phyloP scores from a whole-genome alignment of 1,284 basidiomycete species.

The Phellopilus nigrolimitatus region DNA sequence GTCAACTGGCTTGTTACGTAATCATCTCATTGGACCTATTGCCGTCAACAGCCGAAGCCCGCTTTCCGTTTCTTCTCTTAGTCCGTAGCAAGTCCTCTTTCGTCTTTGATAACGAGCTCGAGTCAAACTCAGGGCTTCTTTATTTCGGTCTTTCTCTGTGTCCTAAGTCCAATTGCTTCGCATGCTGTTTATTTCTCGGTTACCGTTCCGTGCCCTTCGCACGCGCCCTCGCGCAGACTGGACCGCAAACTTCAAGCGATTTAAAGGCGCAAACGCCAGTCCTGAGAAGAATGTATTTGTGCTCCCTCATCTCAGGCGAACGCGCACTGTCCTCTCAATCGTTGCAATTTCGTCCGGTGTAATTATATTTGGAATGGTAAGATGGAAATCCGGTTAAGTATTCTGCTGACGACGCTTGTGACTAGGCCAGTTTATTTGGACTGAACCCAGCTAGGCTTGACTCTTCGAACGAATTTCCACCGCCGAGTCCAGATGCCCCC shows the following conservation, averaged over 20 bases:
- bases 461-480: background rate
- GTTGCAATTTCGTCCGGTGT: no score
- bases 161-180: background rate
- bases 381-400: background rate
- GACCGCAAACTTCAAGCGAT: background rate
- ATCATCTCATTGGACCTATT: no score
- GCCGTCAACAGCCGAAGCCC: no score
- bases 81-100: no score
- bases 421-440: background rate
- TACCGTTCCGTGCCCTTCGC: background rate
- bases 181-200: slow-evolving; percentile 3
- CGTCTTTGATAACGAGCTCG: no score
- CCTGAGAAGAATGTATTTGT: background rate
- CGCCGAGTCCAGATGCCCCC: slow-evolving; percentile 6
- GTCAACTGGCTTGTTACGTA: no score
- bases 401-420: background rate
- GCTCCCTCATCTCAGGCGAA: no score
- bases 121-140: background rate
- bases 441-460: slow-evolving; percentile 1
- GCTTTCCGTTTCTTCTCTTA: no score
- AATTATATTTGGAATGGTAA: slow-evolving; percentile 12
- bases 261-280: slow-evolving; percentile 2
- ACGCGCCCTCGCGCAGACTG: background rate
- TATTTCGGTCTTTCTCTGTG: background rate
- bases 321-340: no score